Percentiles rank a stretch among this genome's conserved stretches.
phyloP scores from a whole-genome alignment of 139 green algal genomes.

The Spirogloea muscicola region DNA sequence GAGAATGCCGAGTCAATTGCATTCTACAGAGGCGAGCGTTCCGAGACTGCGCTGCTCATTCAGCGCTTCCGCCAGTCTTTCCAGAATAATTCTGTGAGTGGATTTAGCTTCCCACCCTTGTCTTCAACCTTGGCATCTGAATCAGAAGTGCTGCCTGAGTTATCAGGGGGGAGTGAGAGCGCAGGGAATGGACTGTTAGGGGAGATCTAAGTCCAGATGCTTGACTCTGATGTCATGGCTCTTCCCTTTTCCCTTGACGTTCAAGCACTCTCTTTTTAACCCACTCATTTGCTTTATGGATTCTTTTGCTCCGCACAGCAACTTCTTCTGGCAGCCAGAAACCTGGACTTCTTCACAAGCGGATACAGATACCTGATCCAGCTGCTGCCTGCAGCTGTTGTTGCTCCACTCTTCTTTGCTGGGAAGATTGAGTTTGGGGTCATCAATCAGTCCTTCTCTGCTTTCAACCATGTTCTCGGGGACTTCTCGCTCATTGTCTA shows the following conservation, averaged over 20 bases:
- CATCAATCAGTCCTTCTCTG: slow-evolving; percentile 45
- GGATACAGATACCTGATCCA: slow-evolving; percentile 91
- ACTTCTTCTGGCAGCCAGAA: slow-evolving; percentile 75
- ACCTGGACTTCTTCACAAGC: slow-evolving; percentile 96
- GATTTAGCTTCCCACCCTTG: not conserved
- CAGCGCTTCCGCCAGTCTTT: slow-evolving; percentile 65
- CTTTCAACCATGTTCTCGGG: slow-evolving; percentile 94
- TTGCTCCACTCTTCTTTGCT: slow-evolving; percentile 92
- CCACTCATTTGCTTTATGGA: not conserved
- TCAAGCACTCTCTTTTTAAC: not conserved
- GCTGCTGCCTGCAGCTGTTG: slow-evolving; percentile 92
- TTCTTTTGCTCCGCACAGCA: slow-evolving; percentile 42
- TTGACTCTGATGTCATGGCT: not conserved
- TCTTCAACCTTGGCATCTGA: not conserved
- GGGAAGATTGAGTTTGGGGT: slow-evolving; percentile 90
- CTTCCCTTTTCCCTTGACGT: not conserved
- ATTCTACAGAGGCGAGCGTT: too few relatives aligned
- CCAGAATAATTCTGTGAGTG: slow-evolving; percentile 68
- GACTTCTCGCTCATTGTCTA: slow-evolving; percentile 95
- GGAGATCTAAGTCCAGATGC: too few relatives aligned
- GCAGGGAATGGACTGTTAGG: too few relatives aligned
- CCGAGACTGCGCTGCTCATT: slow-evolving; percentile 46
- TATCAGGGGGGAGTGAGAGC: too few relatives aligned
- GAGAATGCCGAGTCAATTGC: too few relatives aligned
- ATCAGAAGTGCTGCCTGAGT: not conserved